Base-by-base conservation (phyloP, 179 eudicot genomes). In the Drosera spatulata region DNA sequence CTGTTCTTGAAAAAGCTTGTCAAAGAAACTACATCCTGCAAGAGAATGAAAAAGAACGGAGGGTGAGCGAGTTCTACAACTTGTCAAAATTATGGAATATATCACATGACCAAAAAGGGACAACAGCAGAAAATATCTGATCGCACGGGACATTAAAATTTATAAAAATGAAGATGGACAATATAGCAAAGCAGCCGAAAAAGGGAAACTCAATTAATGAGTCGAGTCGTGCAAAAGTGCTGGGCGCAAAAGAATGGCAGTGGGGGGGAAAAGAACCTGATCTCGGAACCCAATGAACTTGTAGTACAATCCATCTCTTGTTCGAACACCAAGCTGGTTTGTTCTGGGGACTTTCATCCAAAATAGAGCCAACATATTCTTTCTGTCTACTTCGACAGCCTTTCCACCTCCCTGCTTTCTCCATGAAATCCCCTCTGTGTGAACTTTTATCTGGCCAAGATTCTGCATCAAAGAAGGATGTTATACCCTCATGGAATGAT, bases 271-370 rank as follows among this genome's bases (percentile, higher is more conserved):
- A 37, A 38, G 3, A 0, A 84, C 96, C 95, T 81, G 88, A 65
- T 88, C 96, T 10, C 93, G 88, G 42, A 93, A 93, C 41, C 99
- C 99, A 67, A 73, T 79, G 75, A 93, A 93, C 67, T 93, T 93
- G 73, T 93, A 93, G 61, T 75, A 65, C 12, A 93, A 67, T 11
- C 99, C 99, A 62, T 93, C 99, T 70, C 75, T 93, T 39, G 78
- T 79, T 47, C 75, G 81, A 63, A 93, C 78, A 38, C 99, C 88
- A 60, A 93, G 95, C 72, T 93, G 96, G 74, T 89, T 79, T 57
- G 86, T 69, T 55, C 96, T 81, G 1, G 95, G 99, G 41, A 89
- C 86, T 83, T 89, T 93, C 96, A 89, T 89, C 99, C 99, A 93
- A 4, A 78, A 76, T 51, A 93, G 75, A 53, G 80, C 73, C 11